Evolutionary conservation across 306 rosid species (phyloP).

Genomic region (Sindora glabra): DNA sequence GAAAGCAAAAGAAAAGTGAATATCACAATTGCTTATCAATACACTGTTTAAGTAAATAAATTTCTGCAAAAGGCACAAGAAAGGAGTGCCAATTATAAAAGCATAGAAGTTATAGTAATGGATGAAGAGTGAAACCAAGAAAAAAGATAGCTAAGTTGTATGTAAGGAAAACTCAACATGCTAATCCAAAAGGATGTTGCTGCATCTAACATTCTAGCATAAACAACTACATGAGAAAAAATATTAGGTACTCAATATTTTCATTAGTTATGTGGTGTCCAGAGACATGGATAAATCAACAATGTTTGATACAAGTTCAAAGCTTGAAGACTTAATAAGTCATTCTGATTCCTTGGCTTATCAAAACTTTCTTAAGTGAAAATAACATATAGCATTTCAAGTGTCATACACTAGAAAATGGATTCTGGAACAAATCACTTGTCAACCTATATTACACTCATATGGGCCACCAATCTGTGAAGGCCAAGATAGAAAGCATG

Average conservation of each 20-base stretch:
- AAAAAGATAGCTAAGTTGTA: neutral
- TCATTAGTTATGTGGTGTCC: neutral
- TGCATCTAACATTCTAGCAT: neutral
- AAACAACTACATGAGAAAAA: neutral
- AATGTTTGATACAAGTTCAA: neutral
- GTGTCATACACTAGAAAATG: constrained; percentile 3
- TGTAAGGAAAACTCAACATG: constrained; percentile 1
- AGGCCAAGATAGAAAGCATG: constrained; percentile 2
- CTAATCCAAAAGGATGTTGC: constrained; percentile 3
- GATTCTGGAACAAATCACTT: constrained; percentile 1
- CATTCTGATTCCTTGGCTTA: neutral
- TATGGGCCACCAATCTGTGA: neutral
- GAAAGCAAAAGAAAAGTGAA: constrained; percentile 13
- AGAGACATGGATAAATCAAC: constrained; percentile 9
- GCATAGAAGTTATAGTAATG: neutral
- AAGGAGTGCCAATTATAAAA: constrained; percentile 4
- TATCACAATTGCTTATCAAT: constrained; percentile 9
- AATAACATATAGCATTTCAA: too few species aligned
- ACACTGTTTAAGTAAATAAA: neutral
- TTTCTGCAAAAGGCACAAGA: constrained; percentile 4
- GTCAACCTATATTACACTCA: neutral
- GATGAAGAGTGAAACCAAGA: neutral
- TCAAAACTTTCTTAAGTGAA: neutral
- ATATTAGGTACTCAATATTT: neutral
- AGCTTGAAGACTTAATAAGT: neutral